Evolutionary conservation across 306 rosid genomes (phyloP).

Genomic region (Prunus davidiana): DNA sequence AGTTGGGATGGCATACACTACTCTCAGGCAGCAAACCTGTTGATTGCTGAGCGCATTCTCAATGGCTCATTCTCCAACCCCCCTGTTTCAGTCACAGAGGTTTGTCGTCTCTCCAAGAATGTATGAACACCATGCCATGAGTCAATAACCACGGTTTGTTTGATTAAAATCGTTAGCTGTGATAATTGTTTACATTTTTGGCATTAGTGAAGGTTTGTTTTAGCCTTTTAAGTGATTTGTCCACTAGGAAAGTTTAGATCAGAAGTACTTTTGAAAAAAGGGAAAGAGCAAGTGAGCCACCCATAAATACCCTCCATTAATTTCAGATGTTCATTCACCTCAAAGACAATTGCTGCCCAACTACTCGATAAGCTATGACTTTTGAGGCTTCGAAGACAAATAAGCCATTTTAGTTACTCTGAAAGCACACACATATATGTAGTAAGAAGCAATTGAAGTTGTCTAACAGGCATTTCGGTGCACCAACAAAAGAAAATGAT

Average conservation of each 20-base stretch:
- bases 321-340: slow-evolving; percentile 15
- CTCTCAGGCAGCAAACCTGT: slow-evolving; percentile 68
- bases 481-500: slow-evolving; percentile 42
- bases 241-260: not conserved
- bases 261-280: not conserved
- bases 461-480: slow-evolving; percentile 38
- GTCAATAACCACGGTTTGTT: not conserved
- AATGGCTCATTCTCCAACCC: slow-evolving; percentile 64
- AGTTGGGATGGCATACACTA: slow-evolving; percentile 95
- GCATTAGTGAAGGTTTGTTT: not conserved
- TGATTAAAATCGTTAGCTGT: not conserved
- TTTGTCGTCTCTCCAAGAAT: slow-evolving; percentile 37
- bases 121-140: slow-evolving; percentile 5
- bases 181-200: not conserved
- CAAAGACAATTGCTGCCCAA: slow-evolving; percentile 7
- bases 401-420: not conserved
- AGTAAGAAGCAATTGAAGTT: slow-evolving; percentile 35
- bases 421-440: slow-evolving; percentile 1
- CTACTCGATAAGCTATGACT: not conserved
- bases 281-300: not conserved
- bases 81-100: slow-evolving; percentile 52
- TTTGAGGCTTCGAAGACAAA: not conserved
- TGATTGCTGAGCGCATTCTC: slow-evolving; percentile 54
- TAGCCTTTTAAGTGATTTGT: not conserved
- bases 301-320: not conserved